These are phyloP conservation scores for Colletotrichum sp. DNA, from an alignment of 2,329 filamentous ascomycete genomes.

Conservation along the genomic window DNA sequence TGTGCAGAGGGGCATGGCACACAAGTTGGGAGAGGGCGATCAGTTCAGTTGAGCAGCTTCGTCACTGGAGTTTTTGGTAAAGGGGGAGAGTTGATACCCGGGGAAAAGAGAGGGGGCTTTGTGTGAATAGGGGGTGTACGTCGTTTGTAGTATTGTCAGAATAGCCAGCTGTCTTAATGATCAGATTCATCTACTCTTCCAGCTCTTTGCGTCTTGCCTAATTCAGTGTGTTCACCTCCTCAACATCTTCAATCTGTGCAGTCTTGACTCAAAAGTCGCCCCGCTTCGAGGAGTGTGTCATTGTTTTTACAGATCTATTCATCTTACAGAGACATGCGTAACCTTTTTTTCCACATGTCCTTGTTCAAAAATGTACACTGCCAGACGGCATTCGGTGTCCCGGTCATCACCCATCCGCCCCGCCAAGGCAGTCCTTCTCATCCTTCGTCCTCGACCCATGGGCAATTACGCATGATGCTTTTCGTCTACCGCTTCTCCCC, in stretches of 20 bases:
- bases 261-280: not conserved
- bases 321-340: conserved; percentile 37
- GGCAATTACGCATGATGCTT: conserved; percentile 11
- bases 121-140: not conserved
- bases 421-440: not conserved
- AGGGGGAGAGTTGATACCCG: conserved; percentile 15
- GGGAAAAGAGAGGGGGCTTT: not conserved
- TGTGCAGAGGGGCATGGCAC: conserved; percentile 55
- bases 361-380: conserved; percentile 21
- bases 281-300: conserved; percentile 17
- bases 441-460: not conserved
- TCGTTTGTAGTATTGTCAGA: not conserved
- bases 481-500: not conserved
- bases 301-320: conserved; percentile 43
- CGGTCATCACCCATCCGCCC: not conserved
- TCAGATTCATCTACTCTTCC: not conserved
- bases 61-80: conserved; percentile 26
- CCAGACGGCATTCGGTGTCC: conserved; percentile 9
- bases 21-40: conserved; percentile 66
- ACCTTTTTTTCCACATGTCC: conserved; percentile 5
- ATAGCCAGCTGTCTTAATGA: not conserved
- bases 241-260: not conserved
- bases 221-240: not conserved
- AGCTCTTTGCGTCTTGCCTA: not conserved
- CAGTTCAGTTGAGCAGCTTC: conserved; percentile 59